Percentiles rank a stretch among this genome's conserved stretches.
phyloP scores from a whole-genome alignment of 2,329 filamentous ascomycete species.

The Microsporum ferrugineum region DNA sequence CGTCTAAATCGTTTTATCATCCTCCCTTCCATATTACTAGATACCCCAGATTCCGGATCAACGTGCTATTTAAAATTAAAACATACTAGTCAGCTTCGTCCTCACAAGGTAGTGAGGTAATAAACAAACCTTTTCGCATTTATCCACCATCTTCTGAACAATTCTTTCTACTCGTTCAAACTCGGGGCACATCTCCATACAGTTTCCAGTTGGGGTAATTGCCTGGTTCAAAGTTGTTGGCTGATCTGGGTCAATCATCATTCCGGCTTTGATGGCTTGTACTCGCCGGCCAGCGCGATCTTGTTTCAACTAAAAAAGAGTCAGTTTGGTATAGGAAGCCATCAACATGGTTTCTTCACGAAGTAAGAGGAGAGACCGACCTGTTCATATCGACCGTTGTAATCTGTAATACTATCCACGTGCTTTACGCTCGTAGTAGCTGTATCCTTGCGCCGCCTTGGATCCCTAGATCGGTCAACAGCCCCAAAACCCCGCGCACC shows the following conservation, averaged over 20 bases:
- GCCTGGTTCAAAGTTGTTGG: conserved; percentile 49
- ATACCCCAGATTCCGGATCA: conserved; percentile 25
- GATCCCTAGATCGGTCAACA: conserved; percentile 14
- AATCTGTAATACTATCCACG: conserved; percentile 6
- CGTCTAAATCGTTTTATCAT: conserved; percentile 56
- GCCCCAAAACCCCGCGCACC: not conserved
- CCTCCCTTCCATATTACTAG: conserved; percentile 26
- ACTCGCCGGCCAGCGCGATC: conserved; percentile 40
- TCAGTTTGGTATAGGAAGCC: not conserved
- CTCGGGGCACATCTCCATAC: conserved; percentile 54
- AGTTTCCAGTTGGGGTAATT: conserved; percentile 51
- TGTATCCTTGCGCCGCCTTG: conserved; percentile 6
- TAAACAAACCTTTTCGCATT: conserved; percentile 44
- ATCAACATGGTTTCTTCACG: not conserved
- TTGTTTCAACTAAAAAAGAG: conserved; percentile 35
- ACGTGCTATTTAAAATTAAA: conserved; percentile 20
- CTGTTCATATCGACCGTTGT: conserved; percentile 16
- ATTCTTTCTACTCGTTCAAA: conserved; percentile 52
- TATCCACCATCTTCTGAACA: conserved; percentile 50
- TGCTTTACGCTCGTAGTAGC: not conserved
- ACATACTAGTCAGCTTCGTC: not conserved
- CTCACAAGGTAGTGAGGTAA: not conserved
- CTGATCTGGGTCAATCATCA: conserved; percentile 49
- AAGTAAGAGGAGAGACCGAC: not conserved
- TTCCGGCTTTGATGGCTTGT: conserved; percentile 41